Base-by-base conservation (phyloP, 2,329 filamentous ascomycete species). In the Phoma herbarum region DNA sequence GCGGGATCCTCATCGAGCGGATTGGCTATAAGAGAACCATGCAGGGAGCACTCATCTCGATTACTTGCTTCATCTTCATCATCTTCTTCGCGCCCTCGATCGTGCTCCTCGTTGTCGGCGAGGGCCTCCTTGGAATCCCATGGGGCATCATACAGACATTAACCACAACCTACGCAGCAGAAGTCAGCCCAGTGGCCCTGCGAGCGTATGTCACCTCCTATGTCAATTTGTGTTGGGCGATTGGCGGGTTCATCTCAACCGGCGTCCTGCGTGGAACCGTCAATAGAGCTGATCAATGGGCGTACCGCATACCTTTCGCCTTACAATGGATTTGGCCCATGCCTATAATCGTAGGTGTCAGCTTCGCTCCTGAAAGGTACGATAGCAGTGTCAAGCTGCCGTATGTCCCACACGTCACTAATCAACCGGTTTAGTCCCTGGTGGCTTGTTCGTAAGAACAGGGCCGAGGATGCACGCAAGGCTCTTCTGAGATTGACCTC, bases 251-350 rank as follows among this genome's bases (percentile, higher is more conserved):
- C 62, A 86, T 91, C 55, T 87, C 86, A 28, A 88, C 89, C 51
- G 88, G 86, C 20, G 88, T 90, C 53, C 86, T 90, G 66, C 85
- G 85, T 70, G 82, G 83, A 53, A 88, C 90, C 80, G 77, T 89
- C 33, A 78, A 82, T 69, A 83, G 86, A 41, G 72, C 52, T 5
- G 57, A 89, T 63, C 80, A 90, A 71, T 89, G 86, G 86, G 82
- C 85, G 0, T 89, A 88, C 71, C 82, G 86, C 29, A 87, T 89
- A 39, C 73, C 72, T 3, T 91, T 89, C 66, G 87, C 84, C 0
- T 77, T 91, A 37, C 89, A 91, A 76, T 91, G 89, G 88, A 87
- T 90, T 76, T 90, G 88, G 88, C 87, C 88, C 0, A 67, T 88
- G 8, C 87, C 88, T 2, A 80, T 91, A 9, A 81, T 86, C 46